A percentile compares a stretch with the other conserved stretches of the same genome.
phyloP scores from a whole-genome alignment of 2,329 filamentous ascomycete genomes.

The Aspergillus sp. region DNA sequence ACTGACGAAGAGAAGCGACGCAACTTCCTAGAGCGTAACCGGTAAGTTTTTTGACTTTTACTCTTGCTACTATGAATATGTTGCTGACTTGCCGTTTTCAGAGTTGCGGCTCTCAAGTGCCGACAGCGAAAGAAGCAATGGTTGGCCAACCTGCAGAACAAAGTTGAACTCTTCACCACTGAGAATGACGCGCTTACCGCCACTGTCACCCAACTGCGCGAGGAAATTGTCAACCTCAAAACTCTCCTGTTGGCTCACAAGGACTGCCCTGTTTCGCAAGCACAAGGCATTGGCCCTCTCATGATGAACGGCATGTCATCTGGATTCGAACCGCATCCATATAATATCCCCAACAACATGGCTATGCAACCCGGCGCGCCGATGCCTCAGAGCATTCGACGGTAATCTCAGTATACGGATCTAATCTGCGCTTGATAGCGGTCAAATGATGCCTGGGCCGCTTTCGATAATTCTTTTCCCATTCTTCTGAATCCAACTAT shows the following conservation, averaged over 20 bases:
- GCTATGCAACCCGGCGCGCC: slow-evolving; percentile 33
- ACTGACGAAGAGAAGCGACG: slow-evolving; percentile 97
- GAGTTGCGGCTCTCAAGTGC: slow-evolving; percentile 93
- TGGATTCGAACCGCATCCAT: slow-evolving; percentile 37
- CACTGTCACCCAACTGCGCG: slow-evolving; percentile 75
- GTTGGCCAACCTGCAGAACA: slow-evolving; percentile 87
- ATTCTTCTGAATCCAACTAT: not conserved
- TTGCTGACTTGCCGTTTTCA: slow-evolving; percentile 35
- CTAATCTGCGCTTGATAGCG: slow-evolving; percentile 6
- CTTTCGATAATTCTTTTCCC: slow-evolving; percentile 6
- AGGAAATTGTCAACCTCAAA: slow-evolving; percentile 93
- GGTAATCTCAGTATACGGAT: slow-evolving; percentile 14
- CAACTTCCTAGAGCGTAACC: slow-evolving; percentile 93
- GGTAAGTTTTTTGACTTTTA: slow-evolving; percentile 52
- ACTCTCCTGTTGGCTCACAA: slow-evolving; percentile 90
- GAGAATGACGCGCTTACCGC: slow-evolving; percentile 84
- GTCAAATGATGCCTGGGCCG: not conserved
- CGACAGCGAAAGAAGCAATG: slow-evolving; percentile 98
- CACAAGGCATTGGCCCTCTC: slow-evolving; percentile 59
- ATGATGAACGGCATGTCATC: slow-evolving; percentile 36
- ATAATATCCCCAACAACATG: slow-evolving; percentile 37
- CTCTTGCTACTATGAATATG: not conserved
- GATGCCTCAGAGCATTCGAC: slow-evolving; percentile 33
- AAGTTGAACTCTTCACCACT: slow-evolving; percentile 84
- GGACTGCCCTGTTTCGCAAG: slow-evolving; percentile 86